A percentile compares a stretch with the other conserved stretches of the same genome.
Conservation (phyloP, 805 yeast species). For the Sugiyamaella smithiae region DNA sequence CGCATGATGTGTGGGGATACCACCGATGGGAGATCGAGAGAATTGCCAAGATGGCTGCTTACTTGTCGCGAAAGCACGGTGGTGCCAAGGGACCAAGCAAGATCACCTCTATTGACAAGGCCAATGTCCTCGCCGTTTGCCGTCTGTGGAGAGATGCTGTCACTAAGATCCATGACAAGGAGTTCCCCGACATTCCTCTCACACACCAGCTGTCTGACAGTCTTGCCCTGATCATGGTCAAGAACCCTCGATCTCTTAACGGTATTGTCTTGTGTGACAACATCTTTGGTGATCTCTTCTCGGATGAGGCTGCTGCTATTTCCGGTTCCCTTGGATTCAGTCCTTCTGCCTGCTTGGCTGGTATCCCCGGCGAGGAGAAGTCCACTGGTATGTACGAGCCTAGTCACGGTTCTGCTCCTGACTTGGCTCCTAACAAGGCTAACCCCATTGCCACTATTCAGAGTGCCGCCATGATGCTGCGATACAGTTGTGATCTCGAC, state of each 20-base stretch:
- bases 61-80: slow-evolving; percentile 58
- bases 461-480: slow-evolving; percentile 94
- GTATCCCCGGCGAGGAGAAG: slow-evolving; percentile 79
- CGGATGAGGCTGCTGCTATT: slow-evolving; percentile 94
- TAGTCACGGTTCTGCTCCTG: slow-evolving; percentile 99
- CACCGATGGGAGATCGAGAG: slow-evolving; percentile 86
- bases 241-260: slow-evolving; percentile 82
- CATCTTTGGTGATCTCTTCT: slow-evolving; percentile 96
- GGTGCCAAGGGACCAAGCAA: slow-evolving; percentile 65
- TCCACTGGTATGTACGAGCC: slow-evolving; percentile 87
- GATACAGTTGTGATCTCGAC: slow-evolving; percentile 84
- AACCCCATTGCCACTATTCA: slow-evolving; percentile 97
- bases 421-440: slow-evolving; percentile 79
- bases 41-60: slow-evolving; percentile 96
- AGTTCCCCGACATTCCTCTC: slow-evolving; percentile 80
- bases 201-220: slow-evolving; percentile 95
- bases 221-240: slow-evolving; percentile 95
- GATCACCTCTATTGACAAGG: slow-evolving; percentile 90
- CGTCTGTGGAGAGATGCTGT: slow-evolving; percentile 94
- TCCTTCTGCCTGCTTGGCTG: slow-evolving; percentile 91
- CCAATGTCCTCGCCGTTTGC: slow-evolving; percentile 91
- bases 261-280: slow-evolving; percentile 89
- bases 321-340: slow-evolving; percentile 94
- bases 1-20: slow-evolving; percentile 89
- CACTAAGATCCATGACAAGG: slow-evolving; percentile 71